Conservation (phyloP, 1,284 basidiomycete genomes). For the Trichosporon ovoides region DNA sequence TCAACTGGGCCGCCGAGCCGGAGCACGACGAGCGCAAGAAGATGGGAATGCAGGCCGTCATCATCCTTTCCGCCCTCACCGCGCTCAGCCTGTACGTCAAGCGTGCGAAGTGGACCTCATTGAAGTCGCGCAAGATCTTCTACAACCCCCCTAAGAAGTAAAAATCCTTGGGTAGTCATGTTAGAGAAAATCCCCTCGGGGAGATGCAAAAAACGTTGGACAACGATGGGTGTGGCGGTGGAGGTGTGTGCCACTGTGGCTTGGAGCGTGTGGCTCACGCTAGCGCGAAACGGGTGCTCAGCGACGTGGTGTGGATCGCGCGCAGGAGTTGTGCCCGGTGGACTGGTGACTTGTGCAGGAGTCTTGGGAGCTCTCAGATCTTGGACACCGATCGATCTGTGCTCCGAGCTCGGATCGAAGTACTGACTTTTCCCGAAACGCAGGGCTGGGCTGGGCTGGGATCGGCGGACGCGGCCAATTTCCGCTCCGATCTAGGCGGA, state of each 20-base stretch:
- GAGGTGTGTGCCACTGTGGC: neutral
- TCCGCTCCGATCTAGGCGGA: neutral
- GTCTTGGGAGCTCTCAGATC: neutral
- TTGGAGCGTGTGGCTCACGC: neutral
- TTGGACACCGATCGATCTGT: too few species aligned
- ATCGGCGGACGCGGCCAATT: neutral
- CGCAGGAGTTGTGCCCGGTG: neutral
- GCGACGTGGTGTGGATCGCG: neutral
- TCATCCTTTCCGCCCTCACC: conserved; percentile 77
- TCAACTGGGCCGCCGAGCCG: conserved; percentile 92
- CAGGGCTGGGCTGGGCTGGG: neutral
- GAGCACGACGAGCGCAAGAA: conserved; percentile 98
- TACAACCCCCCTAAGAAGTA: conserved; percentile 12
- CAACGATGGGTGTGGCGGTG: too few species aligned
- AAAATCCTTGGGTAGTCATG: neutral
- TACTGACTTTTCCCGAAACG: neutral
- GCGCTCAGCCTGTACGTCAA: conserved; percentile 24
- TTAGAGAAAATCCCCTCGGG: neutral
- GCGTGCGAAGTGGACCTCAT: conserved; percentile 4
- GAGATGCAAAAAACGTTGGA: conserved; percentile 13
- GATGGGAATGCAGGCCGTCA: conserved; percentile 80
- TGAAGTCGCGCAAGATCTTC: conserved; percentile 11
- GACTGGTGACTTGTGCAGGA: too few species aligned
- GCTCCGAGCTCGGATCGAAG: neutral
- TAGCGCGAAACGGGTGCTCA: neutral